Conservation (phyloP, 768 basidiomycete genomes). For the Lepiota brunneoincarnata region DNA sequence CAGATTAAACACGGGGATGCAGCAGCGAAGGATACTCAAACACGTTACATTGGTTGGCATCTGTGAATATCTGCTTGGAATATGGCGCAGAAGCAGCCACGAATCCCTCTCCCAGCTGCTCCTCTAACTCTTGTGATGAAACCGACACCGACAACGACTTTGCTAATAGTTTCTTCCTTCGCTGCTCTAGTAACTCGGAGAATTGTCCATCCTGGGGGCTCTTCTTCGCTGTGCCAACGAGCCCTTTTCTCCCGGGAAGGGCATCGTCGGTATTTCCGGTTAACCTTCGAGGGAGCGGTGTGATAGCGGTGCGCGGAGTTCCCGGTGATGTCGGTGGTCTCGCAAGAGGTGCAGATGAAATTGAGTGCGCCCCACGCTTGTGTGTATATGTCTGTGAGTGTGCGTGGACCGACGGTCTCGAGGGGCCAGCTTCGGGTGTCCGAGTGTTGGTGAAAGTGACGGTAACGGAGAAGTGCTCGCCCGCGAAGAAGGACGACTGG, state of each 20-base stretch:
- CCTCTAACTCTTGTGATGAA: slow-evolving; percentile 44
- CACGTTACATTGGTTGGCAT: slow-evolving; percentile 20
- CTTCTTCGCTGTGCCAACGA: slow-evolving; percentile 47
- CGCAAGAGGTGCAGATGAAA: slow-evolving; percentile 79
- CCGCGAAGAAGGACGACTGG: slow-evolving; percentile 90
- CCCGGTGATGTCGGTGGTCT: slow-evolving; percentile 84
- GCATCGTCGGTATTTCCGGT: slow-evolving; percentile 10
- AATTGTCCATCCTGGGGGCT: slow-evolving; percentile 29
- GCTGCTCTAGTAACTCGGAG: slow-evolving; percentile 49
- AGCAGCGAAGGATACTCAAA: slow-evolving; percentile 1
- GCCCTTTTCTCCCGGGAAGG: slow-evolving; percentile 38
- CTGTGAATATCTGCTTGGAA: slow-evolving; percentile 25
- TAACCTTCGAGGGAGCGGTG: slow-evolving; percentile 16
- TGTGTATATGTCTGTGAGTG: slow-evolving; percentile 26
- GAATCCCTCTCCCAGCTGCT: slow-evolving; percentile 27
- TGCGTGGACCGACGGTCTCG: slow-evolving; percentile 15
- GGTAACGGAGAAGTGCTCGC: slow-evolving; percentile 81
- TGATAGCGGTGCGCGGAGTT: slow-evolving; percentile 36
- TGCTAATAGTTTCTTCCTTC: slow-evolving; percentile 48
- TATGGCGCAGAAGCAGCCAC: slow-evolving; percentile 26
- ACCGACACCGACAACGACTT: slow-evolving; percentile 72
- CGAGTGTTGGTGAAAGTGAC: slow-evolving; percentile 87
- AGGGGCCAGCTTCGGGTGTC: slow-evolving; percentile 41
- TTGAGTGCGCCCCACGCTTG: slow-evolving; percentile 73
- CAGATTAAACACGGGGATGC: slow-evolving; percentile 1